Conservation (phyloP, 345 rosid species). For the Cochlearia excelsa region DNA sequence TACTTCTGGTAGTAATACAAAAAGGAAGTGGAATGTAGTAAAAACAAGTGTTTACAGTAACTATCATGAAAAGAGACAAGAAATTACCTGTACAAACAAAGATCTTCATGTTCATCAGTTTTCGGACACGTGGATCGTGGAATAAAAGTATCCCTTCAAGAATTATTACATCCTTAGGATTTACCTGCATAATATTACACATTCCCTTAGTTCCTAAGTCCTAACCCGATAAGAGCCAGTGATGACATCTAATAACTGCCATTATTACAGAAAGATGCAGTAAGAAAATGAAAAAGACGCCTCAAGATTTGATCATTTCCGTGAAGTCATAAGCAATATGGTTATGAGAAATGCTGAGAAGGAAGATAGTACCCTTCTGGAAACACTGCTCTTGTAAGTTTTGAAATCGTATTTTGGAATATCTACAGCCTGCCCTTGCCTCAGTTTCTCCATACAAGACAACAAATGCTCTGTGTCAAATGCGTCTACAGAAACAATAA, state of each 20-base stretch:
- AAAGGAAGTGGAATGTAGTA: no score
- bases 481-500: constrained; percentile 63
- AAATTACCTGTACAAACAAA: constrained; percentile 99
- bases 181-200: constrained; percentile 54
- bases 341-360: constrained; percentile 14
- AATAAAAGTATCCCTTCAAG: constrained; percentile 93
- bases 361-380: constrained; percentile 56
- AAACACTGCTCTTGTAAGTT: constrained; percentile 66
- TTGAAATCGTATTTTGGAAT: constrained; percentile 89
- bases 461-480: constrained; percentile 79
- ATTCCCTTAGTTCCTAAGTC: constrained; percentile 13
- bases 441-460: constrained; percentile 79
- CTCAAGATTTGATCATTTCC: background rate
- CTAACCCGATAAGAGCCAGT: constrained; percentile 14
- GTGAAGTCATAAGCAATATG: background rate
- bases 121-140: constrained; percentile 85
- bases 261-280: constrained; percentile 5
- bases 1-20: no score
- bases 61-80: no score
- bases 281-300: constrained; percentile 8
- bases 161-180: constrained; percentile 89
- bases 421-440: constrained; percentile 87
- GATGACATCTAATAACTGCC: constrained; percentile 9
- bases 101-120: constrained; percentile 95
- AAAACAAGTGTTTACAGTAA: no score